Base-by-base conservation (phyloP, 768 basidiomycete genomes). In the Neoboletus brunneissimus region DNA sequence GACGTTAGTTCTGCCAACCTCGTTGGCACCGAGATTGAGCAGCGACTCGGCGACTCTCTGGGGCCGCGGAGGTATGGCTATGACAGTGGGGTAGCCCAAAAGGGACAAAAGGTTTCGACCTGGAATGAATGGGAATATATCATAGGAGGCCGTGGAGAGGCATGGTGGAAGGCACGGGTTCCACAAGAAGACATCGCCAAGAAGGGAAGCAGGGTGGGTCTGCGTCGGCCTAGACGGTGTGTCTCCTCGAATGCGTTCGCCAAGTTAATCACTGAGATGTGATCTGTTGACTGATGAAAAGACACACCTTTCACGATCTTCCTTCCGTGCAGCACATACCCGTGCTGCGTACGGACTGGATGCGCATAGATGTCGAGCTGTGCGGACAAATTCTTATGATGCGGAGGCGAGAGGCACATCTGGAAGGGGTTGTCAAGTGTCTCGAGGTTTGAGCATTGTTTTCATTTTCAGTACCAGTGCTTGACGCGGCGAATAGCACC, bases 331-430 rank as follows among this genome's bases (percentile, higher is more conserved):
- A 71, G 38, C 74, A 74, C 47, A 66, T 79, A 56, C 74, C 74
- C 35, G 72, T 85, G 12, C 68, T 89, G 42, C 77, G 79, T 3
- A 58, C 78, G 8, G 86, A 90, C 53, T 76, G 81, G 63, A 88
- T 92, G 87, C 81, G 79, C 48, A 82, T 89, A 41, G 90, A 92
- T 63, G 90, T 91, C 37, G 88, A 87, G 63, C 76, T 92, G 16
- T 86, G 86, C 64, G 88, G 87, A 5, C 86, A 91, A 65, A 67
- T 88, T 46, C 75, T 92, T 22, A 79, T 87, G 60, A 82, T 90
- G 83, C 75, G 73, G 34, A 75, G 89, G 42, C 78, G 89, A 63
- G 85, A 86, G 66, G 75, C 77, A 55, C 89, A 91, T 68, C 73
- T 92, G 35, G 75, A 73, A 52, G 86, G 88, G 64, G 82, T 89